Evolutionary conservation across 164 flowering plant genomes (phyloP).

Genomic region (Aristolochia fimbriata): DNA sequence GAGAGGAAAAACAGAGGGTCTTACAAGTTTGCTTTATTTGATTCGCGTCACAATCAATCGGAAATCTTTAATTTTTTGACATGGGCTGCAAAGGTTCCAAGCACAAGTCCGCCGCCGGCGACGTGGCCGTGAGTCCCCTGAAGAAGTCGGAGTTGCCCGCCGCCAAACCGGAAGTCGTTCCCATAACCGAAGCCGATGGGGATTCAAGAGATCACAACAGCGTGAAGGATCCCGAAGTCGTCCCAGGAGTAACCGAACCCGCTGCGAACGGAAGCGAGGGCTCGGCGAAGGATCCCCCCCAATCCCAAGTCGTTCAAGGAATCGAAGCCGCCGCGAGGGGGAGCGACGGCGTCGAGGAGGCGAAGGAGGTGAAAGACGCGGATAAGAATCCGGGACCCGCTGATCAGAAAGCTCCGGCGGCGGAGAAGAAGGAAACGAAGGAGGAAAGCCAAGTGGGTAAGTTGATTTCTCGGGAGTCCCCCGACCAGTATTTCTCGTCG

Average conservation of each 20-base stretch:
- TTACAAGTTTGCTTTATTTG: no score
- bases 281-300: no score
- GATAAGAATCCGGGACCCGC: background rate
- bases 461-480: slow-evolving; percentile 1
- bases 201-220: no score
- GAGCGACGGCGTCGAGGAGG: slow-evolving; percentile 1
- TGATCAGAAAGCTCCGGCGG: background rate
- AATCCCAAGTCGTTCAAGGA: background rate
- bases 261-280: background rate
- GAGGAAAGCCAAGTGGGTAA: slow-evolving; percentile 1
- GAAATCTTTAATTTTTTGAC: background rate
- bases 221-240: no score
- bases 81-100: slow-evolving; percentile 4
- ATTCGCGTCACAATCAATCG: background rate
- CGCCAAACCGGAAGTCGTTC: background rate
- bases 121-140: background rate
- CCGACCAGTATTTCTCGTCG: slow-evolving; percentile 12
- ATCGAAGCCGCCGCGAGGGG: background rate
- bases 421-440: background rate
- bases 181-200: background rate
- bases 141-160: background rate
- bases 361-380: slow-evolving; percentile 12
- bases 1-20: no score
- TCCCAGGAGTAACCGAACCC: background rate
- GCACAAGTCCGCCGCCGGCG: background rate